phyloP scores from a whole-genome alignment of 345 rosid genomes.

The Bruguiera sexangula region DNA sequence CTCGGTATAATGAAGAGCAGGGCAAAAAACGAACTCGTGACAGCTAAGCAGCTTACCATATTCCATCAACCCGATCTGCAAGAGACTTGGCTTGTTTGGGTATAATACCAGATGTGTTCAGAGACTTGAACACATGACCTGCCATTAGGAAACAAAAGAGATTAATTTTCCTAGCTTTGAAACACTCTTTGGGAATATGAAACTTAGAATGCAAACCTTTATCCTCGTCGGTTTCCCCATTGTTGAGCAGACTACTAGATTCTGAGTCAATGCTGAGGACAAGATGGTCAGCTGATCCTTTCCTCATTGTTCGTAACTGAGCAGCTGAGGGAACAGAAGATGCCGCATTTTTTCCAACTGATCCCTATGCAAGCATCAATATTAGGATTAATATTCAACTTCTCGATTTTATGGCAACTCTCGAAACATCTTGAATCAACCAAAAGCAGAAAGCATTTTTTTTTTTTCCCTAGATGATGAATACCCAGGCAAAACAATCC shows the following conservation, averaged over 20 bases:
- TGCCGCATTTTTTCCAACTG: conserved; percentile 44
- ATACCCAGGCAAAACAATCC: too few relatives aligned
- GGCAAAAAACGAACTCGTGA: too few relatives aligned
- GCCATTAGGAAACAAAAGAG: conserved; percentile 15
- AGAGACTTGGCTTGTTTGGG: conserved; percentile 83
- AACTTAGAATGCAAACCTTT: conserved; percentile 51
- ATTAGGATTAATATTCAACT: background rate
- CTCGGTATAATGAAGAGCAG: too few relatives aligned
- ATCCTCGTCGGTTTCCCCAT: conserved; percentile 65
- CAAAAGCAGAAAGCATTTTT: too few relatives aligned
- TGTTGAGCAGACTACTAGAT: conserved; percentile 51
- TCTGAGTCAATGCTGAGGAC: conserved; percentile 69
- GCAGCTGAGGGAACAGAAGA: conserved; percentile 71
- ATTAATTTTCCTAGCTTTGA: background rate
- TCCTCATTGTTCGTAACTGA: conserved; percentile 66
- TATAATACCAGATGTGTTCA: conserved; percentile 75
- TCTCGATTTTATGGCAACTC: background rate
- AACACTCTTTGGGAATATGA: background rate
- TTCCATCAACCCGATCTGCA: conserved; percentile 86
- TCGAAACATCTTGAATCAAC: too few relatives aligned
- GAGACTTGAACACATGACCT: conserved; percentile 87
- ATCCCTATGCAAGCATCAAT: conserved; percentile 45
- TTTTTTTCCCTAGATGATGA: too few relatives aligned
- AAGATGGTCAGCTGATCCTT: conserved; percentile 90
- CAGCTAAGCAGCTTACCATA: conserved; percentile 51